Evolutionary conservation across 2,329 filamentous ascomycete genomes (phyloP).

Genomic region (Aspergillus felis): DNA sequence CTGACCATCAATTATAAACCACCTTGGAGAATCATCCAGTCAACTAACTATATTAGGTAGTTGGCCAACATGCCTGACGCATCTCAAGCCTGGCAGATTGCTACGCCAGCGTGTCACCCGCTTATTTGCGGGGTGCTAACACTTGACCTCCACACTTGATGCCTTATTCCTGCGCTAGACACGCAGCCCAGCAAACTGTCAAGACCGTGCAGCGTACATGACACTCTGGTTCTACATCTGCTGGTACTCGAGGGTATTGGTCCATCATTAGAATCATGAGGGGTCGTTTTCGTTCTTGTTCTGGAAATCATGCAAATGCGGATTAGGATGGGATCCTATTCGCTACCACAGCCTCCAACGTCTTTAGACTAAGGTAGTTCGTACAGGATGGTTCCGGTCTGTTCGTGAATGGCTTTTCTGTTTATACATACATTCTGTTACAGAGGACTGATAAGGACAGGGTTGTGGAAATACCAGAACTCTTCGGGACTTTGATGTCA

Average conservation of each 20-base stretch:
- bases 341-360: neutral
- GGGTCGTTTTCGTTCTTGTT: neutral
- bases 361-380: too few relatives aligned
- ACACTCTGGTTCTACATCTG: neutral
- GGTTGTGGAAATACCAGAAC: neutral
- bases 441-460: too few relatives aligned
- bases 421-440: neutral
- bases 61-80: neutral
- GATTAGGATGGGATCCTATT: neutral
- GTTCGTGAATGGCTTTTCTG: neutral
- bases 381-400: neutral
- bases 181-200: neutral
- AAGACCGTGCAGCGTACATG: neutral
- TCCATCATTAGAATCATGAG: neutral
- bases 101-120: slow-evolving; percentile 9
- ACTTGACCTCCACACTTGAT: neutral
- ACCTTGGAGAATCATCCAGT: neutral
- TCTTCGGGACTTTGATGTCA: neutral
- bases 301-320: neutral
- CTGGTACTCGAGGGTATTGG: neutral
- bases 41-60: neutral
- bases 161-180: neutral
- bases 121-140: slow-evolving; percentile 12
- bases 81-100: neutral
- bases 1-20: neutral